These are phyloP conservation scores for Mikania micrantha DNA, from an alignment of 129 eudicot species.

Conservation along the genomic window DNA sequence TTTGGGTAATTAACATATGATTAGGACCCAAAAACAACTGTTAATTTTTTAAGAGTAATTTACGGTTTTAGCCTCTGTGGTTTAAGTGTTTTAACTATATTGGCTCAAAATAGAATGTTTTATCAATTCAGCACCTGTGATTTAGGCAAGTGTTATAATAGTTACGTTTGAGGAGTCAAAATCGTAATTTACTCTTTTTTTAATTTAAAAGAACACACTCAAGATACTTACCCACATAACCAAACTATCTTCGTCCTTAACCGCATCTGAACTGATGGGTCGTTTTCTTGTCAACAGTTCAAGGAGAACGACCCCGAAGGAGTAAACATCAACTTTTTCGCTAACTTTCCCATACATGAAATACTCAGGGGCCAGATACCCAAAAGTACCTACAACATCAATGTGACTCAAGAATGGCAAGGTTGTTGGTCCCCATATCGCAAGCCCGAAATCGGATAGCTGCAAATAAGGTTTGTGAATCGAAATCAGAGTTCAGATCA, in stretches of 20 bases:
- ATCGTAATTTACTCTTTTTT: no score
- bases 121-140: no score
- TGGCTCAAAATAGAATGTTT: no score
- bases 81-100: no score
- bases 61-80: no score
- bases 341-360: constrained; percentile 98
- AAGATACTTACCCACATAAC: constrained; percentile 86
- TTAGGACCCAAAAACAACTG: not conserved
- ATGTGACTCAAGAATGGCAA: constrained; percentile 53
- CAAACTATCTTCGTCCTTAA: constrained; percentile 85
- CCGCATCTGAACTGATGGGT: constrained; percentile 58
- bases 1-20: not conserved
- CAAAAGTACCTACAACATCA: constrained; percentile 92
- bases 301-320: constrained; percentile 90
- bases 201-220: no score
- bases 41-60: no score
- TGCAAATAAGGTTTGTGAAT: constrained; percentile 24
- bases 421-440: constrained; percentile 77
- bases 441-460: constrained; percentile 92
- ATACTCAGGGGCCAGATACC: constrained; percentile 97
- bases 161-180: no score
- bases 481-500: no score
- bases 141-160: no score
- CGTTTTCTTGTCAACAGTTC: constrained; percentile 76
- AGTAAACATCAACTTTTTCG: constrained; percentile 85